These are phyloP conservation scores for bread wheat (Triticum aestivum) DNA, from an alignment of 176 grass and related monocot species.

Conservation along the genomic window DNA sequence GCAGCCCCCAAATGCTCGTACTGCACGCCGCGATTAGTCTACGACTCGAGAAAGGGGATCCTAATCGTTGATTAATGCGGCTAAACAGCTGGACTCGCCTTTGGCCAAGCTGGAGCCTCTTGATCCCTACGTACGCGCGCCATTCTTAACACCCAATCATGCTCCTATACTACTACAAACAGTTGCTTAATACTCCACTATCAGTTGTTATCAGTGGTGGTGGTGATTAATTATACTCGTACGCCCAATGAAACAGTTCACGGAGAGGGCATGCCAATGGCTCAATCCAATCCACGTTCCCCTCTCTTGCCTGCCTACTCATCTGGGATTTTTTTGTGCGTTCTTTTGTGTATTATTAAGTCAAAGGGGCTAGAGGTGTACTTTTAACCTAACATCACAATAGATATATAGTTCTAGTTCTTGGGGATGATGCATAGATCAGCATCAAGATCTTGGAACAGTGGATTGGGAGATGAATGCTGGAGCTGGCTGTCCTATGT, in stretches of 20 bases:
- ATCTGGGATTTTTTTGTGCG: conserved; percentile 16
- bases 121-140: conserved; percentile 7
- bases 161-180: no score
- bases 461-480: conserved; percentile 1
- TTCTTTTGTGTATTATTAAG: conserved; percentile 15
- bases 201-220: no score
- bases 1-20: background rate
- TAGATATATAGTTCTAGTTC: background rate
- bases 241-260: background rate
- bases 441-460: conserved; percentile 42
- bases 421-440: background rate
- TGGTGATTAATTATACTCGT: no score
- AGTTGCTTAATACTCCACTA: no score
- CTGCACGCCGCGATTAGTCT: conserved; percentile 3
- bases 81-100: conserved; percentile 39
- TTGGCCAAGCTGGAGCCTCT: conserved; percentile 45
- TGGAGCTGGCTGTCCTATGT: conserved; percentile 16
- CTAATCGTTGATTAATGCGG: background rate
- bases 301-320: background rate
- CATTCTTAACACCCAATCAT: conserved; percentile 21
- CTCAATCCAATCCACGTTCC: conserved; percentile 29
- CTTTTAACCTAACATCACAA: conserved; percentile 41
- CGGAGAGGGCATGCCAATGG: background rate
- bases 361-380: conserved; percentile 31
- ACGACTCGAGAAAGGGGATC: background rate